Conservation (phyloP, 192 early-diverging fungal genomes). For the Pilobolus umbonatus region DNA sequence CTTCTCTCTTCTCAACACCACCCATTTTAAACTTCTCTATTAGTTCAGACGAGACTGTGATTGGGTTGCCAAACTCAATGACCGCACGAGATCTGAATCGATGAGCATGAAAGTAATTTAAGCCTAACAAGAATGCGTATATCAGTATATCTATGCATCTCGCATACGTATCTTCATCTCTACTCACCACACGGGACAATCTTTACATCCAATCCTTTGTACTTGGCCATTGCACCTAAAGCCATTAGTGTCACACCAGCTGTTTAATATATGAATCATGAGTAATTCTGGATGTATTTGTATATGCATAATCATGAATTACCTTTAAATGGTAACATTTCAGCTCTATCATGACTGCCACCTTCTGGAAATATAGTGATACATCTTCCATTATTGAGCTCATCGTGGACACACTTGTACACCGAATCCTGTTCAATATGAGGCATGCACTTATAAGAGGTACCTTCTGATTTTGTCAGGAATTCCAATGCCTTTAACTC, state of each 20-base stretch:
- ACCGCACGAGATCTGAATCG: slow-evolving; percentile 97
- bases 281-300: neutral
- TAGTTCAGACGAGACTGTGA: slow-evolving; percentile 70
- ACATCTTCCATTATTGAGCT: slow-evolving; percentile 66
- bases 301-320: neutral
- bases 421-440: slow-evolving; percentile 88
- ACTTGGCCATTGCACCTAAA: slow-evolving; percentile 81
- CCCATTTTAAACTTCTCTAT: slow-evolving; percentile 83
- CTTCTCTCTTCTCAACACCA: slow-evolving; percentile 77
- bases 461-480: slow-evolving; percentile 54
- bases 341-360: slow-evolving; percentile 93
- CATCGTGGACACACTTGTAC: slow-evolving; percentile 78
- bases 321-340: slow-evolving; percentile 95
- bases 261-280: slow-evolving; percentile 25
- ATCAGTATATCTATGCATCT: neutral
- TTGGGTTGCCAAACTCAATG: slow-evolving; percentile 92
- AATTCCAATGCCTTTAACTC: slow-evolving; percentile 60
- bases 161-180: neutral
- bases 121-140: slow-evolving; percentile 33
- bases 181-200: slow-evolving; percentile 76
- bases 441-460: slow-evolving; percentile 64
- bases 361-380: slow-evolving; percentile 99
- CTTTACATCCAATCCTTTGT: slow-evolving; percentile 82
- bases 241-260: slow-evolving; percentile 83
- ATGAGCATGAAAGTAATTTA: slow-evolving; percentile 96